These are phyloP conservation scores for Exophiala spinifera DNA, from an alignment of 2,329 filamentous ascomycete genomes.

Conservation along the genomic window DNA sequence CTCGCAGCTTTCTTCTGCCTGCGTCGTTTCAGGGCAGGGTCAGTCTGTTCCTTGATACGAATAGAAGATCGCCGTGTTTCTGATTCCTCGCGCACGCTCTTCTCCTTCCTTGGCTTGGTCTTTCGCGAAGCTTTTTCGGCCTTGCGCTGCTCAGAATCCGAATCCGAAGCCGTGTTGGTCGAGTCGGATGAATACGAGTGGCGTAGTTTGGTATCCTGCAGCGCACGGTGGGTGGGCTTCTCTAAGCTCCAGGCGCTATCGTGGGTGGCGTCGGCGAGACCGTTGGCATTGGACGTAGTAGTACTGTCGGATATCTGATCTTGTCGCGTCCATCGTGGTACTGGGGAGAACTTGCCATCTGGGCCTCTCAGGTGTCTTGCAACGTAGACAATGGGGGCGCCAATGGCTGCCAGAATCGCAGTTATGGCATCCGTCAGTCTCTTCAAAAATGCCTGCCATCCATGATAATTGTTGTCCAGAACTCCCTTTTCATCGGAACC, in stretches of 20 bases:
- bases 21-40: slow-evolving; percentile 50
- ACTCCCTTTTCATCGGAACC: slow-evolving; percentile 40
- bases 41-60: slow-evolving; percentile 29
- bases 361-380: slow-evolving; percentile 81
- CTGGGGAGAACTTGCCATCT: slow-evolving; percentile 72
- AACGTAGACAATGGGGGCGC: slow-evolving; percentile 76
- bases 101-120: slow-evolving; percentile 16
- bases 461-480: slow-evolving; percentile 36
- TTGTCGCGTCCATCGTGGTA: slow-evolving; percentile 62
- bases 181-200: slow-evolving; percentile 30
- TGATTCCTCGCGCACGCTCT: slow-evolving; percentile 12
- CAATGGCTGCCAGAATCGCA: slow-evolving; percentile 72
- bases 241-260: slow-evolving; percentile 13
- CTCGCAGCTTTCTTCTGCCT: slow-evolving; percentile 44
- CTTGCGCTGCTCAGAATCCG: slow-evolving; percentile 25
- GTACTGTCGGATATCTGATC: slow-evolving; percentile 12
- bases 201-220: slow-evolving; percentile 25
- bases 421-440: slow-evolving; percentile 70
- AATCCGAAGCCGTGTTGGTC: slow-evolving; percentile 20
- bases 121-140: slow-evolving; percentile 1
- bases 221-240: slow-evolving; percentile 17
- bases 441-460: slow-evolving; percentile 57
- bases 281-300: slow-evolving; percentile 23
- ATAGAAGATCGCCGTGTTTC: slow-evolving; percentile 26
- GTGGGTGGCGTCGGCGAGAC: slow-evolving; percentile 17